phyloP scores from a whole-genome alignment of 306 rosid genomes.

The Vicia faba region DNA sequence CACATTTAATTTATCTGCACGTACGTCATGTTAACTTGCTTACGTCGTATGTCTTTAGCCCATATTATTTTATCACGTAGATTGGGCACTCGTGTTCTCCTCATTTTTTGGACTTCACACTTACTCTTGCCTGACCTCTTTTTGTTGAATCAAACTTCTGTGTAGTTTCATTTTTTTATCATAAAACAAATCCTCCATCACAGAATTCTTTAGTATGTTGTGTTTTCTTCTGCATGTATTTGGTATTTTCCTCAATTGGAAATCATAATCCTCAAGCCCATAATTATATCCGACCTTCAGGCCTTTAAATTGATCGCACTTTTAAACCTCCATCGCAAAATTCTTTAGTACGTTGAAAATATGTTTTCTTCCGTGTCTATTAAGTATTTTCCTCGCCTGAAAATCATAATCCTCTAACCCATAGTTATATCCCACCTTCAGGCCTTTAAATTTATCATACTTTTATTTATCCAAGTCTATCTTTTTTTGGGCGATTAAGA shows the following conservation, averaged over 20 bases:
- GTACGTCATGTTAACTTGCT: not conserved
- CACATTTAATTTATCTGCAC: not conserved
- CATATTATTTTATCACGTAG: not conserved
- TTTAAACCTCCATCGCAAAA: no score
- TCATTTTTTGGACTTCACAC: constrained; percentile 52
- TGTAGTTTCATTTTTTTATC: constrained; percentile 27
- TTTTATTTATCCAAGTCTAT: no score
- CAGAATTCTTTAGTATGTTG: constrained; percentile 42
- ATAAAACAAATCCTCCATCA: constrained; percentile 37
- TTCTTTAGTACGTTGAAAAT: no score
- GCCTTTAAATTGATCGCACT: no score
- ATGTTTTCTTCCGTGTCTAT: no score
- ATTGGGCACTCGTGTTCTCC: constrained; percentile 74
- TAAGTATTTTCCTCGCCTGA: no score
- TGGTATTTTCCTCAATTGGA: constrained; percentile 24
- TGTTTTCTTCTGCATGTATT: constrained; percentile 22
- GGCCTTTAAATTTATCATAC: no score
- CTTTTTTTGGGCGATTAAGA: no score
- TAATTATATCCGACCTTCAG: constrained; percentile 33
- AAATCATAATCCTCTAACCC: no score
- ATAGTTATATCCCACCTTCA: no score
- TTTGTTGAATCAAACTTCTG: constrained; percentile 12
- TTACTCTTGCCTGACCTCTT: constrained; percentile 35
- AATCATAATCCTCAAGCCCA: constrained; percentile 35
- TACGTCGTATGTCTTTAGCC: not conserved